Evolutionary conservation across 2,329 filamentous ascomycete species (phyloP), one percentile per base, ranked within the genome.

Genomic region (Fusarium sp.): DNA sequence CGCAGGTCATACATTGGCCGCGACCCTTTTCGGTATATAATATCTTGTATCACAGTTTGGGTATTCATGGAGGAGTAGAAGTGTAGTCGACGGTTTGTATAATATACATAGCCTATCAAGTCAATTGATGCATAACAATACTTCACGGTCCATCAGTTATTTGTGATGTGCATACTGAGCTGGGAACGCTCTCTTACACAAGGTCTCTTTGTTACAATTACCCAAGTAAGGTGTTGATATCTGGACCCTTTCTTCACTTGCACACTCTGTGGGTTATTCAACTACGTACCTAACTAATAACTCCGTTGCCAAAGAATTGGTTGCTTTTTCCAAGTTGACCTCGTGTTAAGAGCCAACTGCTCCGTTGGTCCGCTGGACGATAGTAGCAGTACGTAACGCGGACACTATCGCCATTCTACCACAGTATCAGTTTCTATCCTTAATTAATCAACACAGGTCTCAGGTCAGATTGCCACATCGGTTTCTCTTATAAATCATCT

Each of bases 41-140:
- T 81, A 76, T 78, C 69, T 80, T 73, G 69, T 77, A 73, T 65
- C 72, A 75, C 64, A 69, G 69, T 64, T 68, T 70, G 69, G 56
- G 56, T 68, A 68, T 67, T 75, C 45, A 24, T 16, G 5, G 45
- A 27, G 45, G 45, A 24, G 45, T 27, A 29, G 45, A 11, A 60
- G 54, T 43, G 65, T 59, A 58, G 52, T 57, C n/a, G 33, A 37
- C 22, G 57, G 69, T 57, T 71, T 68, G 71, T 50, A 68, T 71
- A 64, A 58, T 50, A 29, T 29, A 27, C 5, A 50, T 50, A 50
- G 45, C 45, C 45, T 50, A 50, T 50, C 24, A 27, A 50, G 45
- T 50, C 16, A 50, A 50, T 50, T 27, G 45, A 50, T 50, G 6
- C 45, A 50, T 50, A 27, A n/a, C 18, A 29, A 57, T 45, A 54